Evolutionary conservation across 768 basidiomycete species (phyloP), one percentile per base, ranked within the genome.

Genomic region (Collybiopsis luxurians): DNA sequence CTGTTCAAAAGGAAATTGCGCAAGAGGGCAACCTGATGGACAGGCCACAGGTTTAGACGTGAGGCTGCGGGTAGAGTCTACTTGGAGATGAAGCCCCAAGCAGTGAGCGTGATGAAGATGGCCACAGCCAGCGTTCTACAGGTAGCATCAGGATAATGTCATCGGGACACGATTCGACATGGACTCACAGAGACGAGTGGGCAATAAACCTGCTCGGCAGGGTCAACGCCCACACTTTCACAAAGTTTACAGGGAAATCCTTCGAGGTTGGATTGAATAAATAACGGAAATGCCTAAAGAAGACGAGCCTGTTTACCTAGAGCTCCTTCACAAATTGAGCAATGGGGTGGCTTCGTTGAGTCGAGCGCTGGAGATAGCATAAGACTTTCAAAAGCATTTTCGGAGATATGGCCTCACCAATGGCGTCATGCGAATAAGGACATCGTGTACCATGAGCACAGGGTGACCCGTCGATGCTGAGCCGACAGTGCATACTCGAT

Each of bases 51-150:
- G 23, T 47, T 26, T 5, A 47, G 46, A n/a, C 28, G n/a, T 47
- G 15, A 19, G 19, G 19, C 15, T 46, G 1, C 38, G 11, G 40
- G 39, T 27, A 39, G 53, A 24, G 27, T 28, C 48, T 24, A n/a
- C 43, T 3, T 21, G 39, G 30, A 38, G 24, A 0, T 59, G 61
- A 0, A 59, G 40, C 9, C 63, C 65, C 13, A 69, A 34, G 52
- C 68, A 69, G 48, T 69, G 68, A 1, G 68, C 64, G 44, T 69
- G 68, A 43, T 69, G 68, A 5, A 67, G 42, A 47, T 69, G 67
- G 2, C 59, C 60, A 44, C 68, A 69, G 5, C 64, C 64, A 21
- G 66, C 66, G 42, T 69, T 69, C 68, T 48, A 39, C 4, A 13
- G 46, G 36, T 9, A n/a, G n/a, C n/a, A 27, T 53, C 24, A 43